Evolutionary conservation across 805 yeast genomes (phyloP), one percentile per base, ranked within the genome.

Genomic region (Wickerhamomyces xylosicus): DNA sequence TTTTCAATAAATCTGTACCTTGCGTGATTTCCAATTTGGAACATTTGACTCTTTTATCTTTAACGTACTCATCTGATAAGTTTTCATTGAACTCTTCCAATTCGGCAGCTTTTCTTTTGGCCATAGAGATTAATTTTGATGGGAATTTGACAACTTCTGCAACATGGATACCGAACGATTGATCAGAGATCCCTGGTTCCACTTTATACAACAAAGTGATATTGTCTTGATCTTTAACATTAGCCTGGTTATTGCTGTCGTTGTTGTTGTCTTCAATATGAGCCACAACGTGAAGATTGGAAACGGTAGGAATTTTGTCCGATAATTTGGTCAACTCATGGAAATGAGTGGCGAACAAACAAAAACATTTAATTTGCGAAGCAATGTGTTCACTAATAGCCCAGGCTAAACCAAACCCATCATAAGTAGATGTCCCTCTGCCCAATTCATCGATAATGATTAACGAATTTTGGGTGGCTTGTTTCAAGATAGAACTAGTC

Each of bases 321-420:
- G 94, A 69, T 37, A 92, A 64, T 27, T 80, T 79, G 1, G 97
- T 92, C 43, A 92, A 69, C 58, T 92, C 98, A 59, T 92, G 97
- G 69, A 92, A 92, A 66, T 92, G 98, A 0, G 98, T 92, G 0
- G 98, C 97, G 68, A 92, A 92, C 41, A 92, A 55, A 0, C 95
- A 77, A 59, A 87, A 86, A 46, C 96, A 80, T 37, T 72, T 68
- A 37, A 84, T 71, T 37, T 80, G 67, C 16, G 67, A 67, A 3
- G 92, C 79, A 42, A 90, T 77, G 59, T 80, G 79, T 54, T 89
- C 95, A 47, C 90, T 82, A 40, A 92, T 92, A 0, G 97, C 82
- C 94, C 96, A 92, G 0, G 98, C 98, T 32, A 92, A 69, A 0
- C 98, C 98, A 65, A 92, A 92, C 0, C 98, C 98, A 60, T 92